These are phyloP conservation scores for Strigomonas galati DNA, from an alignment of 208 protist species.

Conservation along the genomic window DNA sequence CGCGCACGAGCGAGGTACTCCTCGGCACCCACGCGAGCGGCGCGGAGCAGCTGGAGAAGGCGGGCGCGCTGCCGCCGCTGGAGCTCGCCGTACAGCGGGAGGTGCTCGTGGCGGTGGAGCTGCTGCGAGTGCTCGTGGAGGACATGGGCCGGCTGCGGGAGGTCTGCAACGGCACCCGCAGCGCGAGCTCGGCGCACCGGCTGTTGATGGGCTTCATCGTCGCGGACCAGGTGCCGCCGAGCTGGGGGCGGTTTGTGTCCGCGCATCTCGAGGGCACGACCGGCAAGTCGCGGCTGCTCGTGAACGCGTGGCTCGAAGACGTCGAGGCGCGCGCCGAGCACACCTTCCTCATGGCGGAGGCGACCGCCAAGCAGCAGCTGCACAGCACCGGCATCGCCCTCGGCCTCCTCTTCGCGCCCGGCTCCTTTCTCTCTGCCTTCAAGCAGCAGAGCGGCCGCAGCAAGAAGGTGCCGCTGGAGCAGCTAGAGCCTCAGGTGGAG, in stretches of 20 bases:
- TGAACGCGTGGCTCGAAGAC: conserved; percentile 53
- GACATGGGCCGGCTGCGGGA: conserved; percentile 73
- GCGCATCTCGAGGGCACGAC: conserved; percentile 32
- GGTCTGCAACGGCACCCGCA: conserved; percentile 65
- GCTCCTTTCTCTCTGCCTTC: conserved; percentile 97
- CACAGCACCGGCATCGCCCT: conserved; percentile 71
- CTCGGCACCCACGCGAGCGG: background rate
- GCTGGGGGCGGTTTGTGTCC: conserved; percentile 71
- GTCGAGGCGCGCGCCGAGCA: conserved; percentile 56
- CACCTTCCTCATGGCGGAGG: conserved; percentile 54
- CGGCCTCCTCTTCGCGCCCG: conserved; percentile 94
- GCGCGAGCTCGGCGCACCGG: conserved; percentile 87
- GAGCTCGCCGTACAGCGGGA: conserved; percentile 91
- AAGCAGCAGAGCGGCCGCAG: conserved; percentile 92
- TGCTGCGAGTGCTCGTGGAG: conserved; percentile 65
- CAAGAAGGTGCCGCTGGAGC: conserved; percentile 90
- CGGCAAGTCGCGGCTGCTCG: conserved; percentile 25
- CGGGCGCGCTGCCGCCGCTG: conserved; percentile 57
- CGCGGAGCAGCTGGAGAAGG: background rate
- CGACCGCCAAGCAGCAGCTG: conserved; percentile 24
- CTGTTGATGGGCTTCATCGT: conserved; percentile 78
- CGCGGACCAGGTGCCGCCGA: conserved; percentile 77
- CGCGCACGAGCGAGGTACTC: background rate
- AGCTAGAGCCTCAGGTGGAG: conserved; percentile 79
- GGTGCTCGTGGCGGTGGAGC: conserved; percentile 37